A percentile compares a stretch with the other conserved stretches of the same genome.
Conservation (phyloP, 2,329 filamentous ascomycete species). For the Cytospora piceae region DNA sequence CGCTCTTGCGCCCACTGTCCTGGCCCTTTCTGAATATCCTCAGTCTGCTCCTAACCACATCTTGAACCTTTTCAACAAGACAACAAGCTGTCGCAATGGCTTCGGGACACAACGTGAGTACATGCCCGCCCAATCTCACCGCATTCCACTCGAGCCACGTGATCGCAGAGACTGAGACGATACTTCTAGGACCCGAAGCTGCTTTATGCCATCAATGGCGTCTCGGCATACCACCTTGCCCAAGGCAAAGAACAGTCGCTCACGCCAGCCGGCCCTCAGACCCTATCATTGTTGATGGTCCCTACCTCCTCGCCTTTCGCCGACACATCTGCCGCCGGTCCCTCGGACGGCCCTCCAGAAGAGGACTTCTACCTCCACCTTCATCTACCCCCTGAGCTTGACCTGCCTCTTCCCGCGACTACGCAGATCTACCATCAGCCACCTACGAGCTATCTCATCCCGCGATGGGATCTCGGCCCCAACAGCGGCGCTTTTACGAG, state of each 20-base stretch:
- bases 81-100: slow-evolving; percentile 41
- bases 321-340: slow-evolving; percentile 55
- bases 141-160: neutral
- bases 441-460: slow-evolving; percentile 89
- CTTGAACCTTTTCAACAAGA: neutral
- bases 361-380: slow-evolving; percentile 98
- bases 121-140: neutral
- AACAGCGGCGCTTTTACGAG: slow-evolving; percentile 89
- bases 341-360: slow-evolving; percentile 60
- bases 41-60: neutral
- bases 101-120: slow-evolving; percentile 49
- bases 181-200: slow-evolving; percentile 62
- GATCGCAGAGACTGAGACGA: slow-evolving; percentile 10
- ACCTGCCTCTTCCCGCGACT: slow-evolving; percentile 89
- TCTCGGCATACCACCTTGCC: slow-evolving; percentile 88
- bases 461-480: slow-evolving; percentile 89
- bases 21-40: neutral
- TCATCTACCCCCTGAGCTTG: slow-evolving; percentile 90
- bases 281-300: slow-evolving; percentile 92
- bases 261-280: slow-evolving; percentile 85
- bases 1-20: neutral
- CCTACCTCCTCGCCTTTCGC: slow-evolving; percentile 79
- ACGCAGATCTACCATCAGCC: slow-evolving; percentile 98
- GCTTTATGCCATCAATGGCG: slow-evolving; percentile 76
- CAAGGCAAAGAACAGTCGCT: slow-evolving; percentile 83